A percentile compares a stretch with the other conserved stretches of the same genome.
These are phyloP conservation scores for Parasitella parasitica DNA, from an alignment of 371 early-diverging fungal species.

Conservation along the genomic window DNA sequence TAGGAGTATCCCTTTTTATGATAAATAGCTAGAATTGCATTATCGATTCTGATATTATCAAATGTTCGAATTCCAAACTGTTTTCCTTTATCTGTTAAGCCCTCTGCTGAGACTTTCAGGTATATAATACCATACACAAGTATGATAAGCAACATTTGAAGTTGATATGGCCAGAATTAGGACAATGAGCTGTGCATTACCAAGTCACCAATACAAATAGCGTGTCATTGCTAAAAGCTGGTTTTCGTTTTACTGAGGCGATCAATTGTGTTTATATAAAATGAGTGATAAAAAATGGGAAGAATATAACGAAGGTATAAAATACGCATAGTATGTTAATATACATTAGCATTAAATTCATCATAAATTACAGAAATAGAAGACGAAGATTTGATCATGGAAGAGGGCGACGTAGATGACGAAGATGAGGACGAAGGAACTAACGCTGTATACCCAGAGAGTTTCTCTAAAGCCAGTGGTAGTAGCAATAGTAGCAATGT, in stretches of 20 bases:
- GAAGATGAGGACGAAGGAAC: conserved; percentile 5
- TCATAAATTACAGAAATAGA: conserved; percentile 14
- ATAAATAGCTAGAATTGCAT: too few relatives aligned
- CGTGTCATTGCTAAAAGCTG: too few relatives aligned
- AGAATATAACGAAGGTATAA: conserved; percentile 11
- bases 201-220: too few relatives aligned
- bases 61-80: too few relatives aligned
- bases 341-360: neutral
- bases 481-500: neutral
- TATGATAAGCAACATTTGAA: neutral
- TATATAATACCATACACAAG: too few relatives aligned
- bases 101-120: too few relatives aligned
- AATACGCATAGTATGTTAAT: neutral
- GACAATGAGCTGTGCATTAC: too few relatives aligned
- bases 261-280: neutral
- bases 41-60: too few relatives aligned
- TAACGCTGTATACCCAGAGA: conserved; percentile 1
- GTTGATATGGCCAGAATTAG: neutral
- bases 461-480: neutral
- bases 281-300: conserved; percentile 18
- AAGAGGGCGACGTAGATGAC: conserved; percentile 14
- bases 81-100: too few relatives aligned
- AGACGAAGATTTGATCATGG: conserved; percentile 22
- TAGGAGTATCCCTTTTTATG: too few relatives aligned
- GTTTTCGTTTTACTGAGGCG: too few relatives aligned